Conservation (phyloP, 1,284 basidiomycete genomes). For the Ustilago curta region DNA sequence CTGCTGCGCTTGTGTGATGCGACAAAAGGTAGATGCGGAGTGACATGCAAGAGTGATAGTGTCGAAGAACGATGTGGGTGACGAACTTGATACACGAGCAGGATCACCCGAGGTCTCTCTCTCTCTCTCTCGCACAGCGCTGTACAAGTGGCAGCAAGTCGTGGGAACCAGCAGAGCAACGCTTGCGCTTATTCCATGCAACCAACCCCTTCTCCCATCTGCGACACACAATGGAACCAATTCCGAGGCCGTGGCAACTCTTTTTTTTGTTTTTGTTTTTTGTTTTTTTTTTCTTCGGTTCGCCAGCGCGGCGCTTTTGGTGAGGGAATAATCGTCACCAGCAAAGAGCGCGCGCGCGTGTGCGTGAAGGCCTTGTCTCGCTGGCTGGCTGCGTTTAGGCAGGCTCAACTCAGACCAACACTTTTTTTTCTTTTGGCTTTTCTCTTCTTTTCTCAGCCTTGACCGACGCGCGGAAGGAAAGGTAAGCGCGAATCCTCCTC, state of each 20-base stretch:
- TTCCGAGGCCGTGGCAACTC: slow-evolving; percentile 12
- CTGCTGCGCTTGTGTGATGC: slow-evolving; percentile 3
- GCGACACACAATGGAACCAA: background rate
- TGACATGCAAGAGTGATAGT: background rate
- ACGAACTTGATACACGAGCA: no score
- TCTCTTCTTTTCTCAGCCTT: slow-evolving; percentile 3
- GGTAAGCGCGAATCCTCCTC: slow-evolving; percentile 1
- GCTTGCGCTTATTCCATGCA: slow-evolving; percentile 1
- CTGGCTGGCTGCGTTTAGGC: slow-evolving; percentile 1
- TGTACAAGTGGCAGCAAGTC: background rate
- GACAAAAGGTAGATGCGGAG: background rate
- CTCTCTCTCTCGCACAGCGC: no score
- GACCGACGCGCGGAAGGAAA: slow-evolving; percentile 1
- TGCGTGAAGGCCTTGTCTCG: slow-evolving; percentile 1
- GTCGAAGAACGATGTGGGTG: no score
- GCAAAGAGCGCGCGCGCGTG: slow-evolving; percentile 6
- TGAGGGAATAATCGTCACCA: background rate
- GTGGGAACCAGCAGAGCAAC: background rate
- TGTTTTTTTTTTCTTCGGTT: background rate
- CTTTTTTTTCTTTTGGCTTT: no score
- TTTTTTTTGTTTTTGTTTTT: background rate
- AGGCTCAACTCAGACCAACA: slow-evolving; percentile 7
- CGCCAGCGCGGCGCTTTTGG: background rate
- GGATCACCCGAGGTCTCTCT: no score
- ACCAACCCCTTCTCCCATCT: background rate